A percentile compares a stretch with the other conserved stretches of the same genome.
phyloP scores from a whole-genome alignment of 1,284 basidiomycete species.

The Marasmius tenuissimus region DNA sequence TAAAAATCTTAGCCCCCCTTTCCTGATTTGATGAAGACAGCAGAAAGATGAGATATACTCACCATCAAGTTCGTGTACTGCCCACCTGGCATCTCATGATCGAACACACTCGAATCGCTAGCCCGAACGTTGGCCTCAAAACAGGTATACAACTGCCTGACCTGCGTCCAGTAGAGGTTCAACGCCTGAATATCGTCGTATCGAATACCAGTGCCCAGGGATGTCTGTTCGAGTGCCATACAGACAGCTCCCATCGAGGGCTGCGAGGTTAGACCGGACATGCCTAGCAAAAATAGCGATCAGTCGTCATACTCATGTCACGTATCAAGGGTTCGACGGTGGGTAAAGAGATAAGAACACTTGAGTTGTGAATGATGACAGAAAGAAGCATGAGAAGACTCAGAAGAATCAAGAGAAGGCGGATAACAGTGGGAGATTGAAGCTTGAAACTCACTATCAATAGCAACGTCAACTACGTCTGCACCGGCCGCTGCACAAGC shows the following conservation, averaged over 20 bases:
- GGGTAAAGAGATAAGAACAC: too few species aligned
- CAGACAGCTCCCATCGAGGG: constrained; percentile 98
- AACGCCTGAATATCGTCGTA: constrained; percentile 98
- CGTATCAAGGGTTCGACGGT: background rate
- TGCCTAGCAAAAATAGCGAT: constrained; percentile 52
- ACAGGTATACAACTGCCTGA: constrained; percentile 92
- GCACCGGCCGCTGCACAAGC: constrained; percentile 95
- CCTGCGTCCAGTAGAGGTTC: constrained; percentile 98
- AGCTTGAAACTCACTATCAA: constrained; percentile 74
- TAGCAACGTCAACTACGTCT: constrained; percentile 97
- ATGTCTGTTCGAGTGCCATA: constrained; percentile 93
- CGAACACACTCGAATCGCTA: constrained; percentile 96
- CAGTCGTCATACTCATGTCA: too few species aligned
- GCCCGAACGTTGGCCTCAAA: constrained; percentile 99
- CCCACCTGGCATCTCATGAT: constrained; percentile 99
- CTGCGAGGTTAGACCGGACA: constrained; percentile 98
- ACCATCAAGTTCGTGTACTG: constrained; percentile 96
- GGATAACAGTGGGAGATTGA: background rate
- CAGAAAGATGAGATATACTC: constrained; percentile 19
- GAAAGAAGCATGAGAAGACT: too few species aligned
- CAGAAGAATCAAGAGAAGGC: background rate
- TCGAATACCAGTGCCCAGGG: constrained; percentile 94
- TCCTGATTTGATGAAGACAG: too few species aligned
- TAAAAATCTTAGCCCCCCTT: too few species aligned
- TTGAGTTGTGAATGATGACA: too few species aligned